A percentile compares a stretch with the other conserved stretches of the same genome.
These are phyloP conservation scores for Chlamydomonas sp. DNA, from an alignment of 139 green algal genomes.

Conservation along the genomic window DNA sequence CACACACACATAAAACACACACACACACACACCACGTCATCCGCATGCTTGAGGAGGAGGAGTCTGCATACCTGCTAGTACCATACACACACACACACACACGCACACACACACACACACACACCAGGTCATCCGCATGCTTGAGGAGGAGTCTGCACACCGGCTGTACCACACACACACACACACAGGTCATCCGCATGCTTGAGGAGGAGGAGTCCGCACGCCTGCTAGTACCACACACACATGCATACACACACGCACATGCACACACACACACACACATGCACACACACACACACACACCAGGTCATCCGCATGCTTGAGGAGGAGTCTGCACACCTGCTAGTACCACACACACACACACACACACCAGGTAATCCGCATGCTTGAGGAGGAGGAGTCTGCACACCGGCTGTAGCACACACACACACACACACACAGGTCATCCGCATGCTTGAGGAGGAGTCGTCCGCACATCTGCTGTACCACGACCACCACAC, in stretches of 20 bases:
- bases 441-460: background rate
- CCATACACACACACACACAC: too few relatives aligned
- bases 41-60: too few relatives aligned
- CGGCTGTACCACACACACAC: background rate
- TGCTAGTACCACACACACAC: too few relatives aligned
- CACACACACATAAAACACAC: constrained; percentile 2
- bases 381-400: background rate
- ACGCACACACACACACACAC: too few relatives aligned
- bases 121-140: background rate
- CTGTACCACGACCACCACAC: background rate
- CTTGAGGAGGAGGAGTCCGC: background rate
- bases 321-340: too few relatives aligned
- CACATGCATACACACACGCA: constrained; percentile 9
- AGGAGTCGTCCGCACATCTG: background rate
- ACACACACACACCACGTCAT: too few relatives aligned
- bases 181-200: background rate
- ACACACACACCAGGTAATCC: too few relatives aligned
- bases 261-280: too few relatives aligned
- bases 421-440: background rate
- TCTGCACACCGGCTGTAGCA: background rate
- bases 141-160: too few relatives aligned
- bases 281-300: too few relatives aligned
- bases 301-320: too few relatives aligned
- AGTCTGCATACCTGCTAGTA: too few relatives aligned
- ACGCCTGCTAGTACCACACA: background rate